A percentile compares a stretch with the other conserved stretches of the same genome.
Evolutionary conservation across 768 basidiomycete genomes (phyloP).

Genomic region (Pisolithus orientalis): DNA sequence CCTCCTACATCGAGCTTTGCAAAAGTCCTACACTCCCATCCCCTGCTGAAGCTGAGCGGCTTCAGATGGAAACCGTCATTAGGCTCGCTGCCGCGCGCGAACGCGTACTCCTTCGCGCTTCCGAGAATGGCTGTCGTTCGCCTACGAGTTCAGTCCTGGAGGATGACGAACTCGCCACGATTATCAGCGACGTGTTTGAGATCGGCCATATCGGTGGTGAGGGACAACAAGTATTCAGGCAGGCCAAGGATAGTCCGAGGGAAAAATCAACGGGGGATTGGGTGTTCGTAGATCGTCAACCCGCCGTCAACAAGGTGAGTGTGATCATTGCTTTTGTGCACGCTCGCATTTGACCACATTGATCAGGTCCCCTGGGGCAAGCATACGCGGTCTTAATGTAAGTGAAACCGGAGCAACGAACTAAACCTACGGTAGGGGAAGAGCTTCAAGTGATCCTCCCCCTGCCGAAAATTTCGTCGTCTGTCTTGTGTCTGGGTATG

Average conservation of each 20-base stretch:
- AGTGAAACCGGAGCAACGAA: neutral
- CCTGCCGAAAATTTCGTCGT: neutral
- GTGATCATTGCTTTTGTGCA: too few species aligned
- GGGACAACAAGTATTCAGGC: neutral
- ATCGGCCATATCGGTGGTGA: constrained; percentile 9
- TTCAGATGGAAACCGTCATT: constrained; percentile 53
- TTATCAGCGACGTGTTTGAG: constrained; percentile 30
- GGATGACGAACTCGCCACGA: constrained; percentile 19
- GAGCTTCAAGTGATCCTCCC: neutral
- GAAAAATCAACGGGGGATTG: neutral
- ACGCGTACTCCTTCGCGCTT: constrained; percentile 30
- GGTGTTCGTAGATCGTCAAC: neutral
- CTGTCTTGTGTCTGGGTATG: neutral
- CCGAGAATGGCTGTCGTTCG: constrained; percentile 20
- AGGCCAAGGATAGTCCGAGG: neutral
- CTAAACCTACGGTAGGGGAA: constrained; percentile 1
- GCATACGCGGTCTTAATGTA: neutral
- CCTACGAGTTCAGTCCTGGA: constrained; percentile 23
- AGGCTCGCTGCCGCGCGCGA: constrained; percentile 53
- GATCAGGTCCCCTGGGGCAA: neutral
- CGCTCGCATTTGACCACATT: neutral
- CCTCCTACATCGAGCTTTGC: constrained; percentile 47
- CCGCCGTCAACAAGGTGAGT: too few species aligned
- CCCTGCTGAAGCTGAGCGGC: constrained; percentile 44
- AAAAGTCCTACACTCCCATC: constrained; percentile 45